These are phyloP conservation scores for Teratosphaeria nubilosa DNA, from an alignment of 2,329 filamentous ascomycete species.

Conservation along the genomic window DNA sequence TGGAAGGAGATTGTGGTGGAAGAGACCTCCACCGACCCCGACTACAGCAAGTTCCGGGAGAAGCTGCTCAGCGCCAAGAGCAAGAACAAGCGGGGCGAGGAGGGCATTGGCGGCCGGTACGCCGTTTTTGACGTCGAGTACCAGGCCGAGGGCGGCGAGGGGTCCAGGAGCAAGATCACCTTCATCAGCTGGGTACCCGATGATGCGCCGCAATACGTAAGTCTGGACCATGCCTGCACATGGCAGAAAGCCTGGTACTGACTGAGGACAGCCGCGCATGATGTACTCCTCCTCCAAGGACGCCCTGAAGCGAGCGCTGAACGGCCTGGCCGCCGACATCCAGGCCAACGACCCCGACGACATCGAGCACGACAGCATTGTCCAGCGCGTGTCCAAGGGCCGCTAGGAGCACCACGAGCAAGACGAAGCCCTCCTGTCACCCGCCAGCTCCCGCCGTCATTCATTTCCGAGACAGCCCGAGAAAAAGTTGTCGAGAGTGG, in stretches of 20 bases:
- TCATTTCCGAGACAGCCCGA: background rate
- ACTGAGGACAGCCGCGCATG: conserved; percentile 63
- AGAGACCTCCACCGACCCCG: conserved; percentile 54
- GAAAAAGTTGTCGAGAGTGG: background rate
- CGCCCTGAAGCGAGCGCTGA: conserved; percentile 68
- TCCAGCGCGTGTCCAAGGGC: conserved; percentile 44
- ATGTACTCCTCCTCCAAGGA: conserved; percentile 84
- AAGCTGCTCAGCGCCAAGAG: conserved; percentile 64
- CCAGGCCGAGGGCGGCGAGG: conserved; percentile 60
- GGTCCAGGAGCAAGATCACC: conserved; percentile 63
- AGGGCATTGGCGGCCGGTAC: conserved; percentile 60
- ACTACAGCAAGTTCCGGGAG: conserved; percentile 66
- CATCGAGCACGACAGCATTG: conserved; percentile 65
- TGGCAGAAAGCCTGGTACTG: background rate
- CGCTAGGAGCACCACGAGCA: conserved; percentile 28
- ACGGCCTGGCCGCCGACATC: conserved; percentile 63
- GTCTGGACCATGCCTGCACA: conserved; percentile 23
- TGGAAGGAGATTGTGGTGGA: conserved; percentile 75
- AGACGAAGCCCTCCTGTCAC: background rate
- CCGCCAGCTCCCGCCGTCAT: background rate
- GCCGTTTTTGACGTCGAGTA: conserved; percentile 82
- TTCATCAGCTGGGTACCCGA: conserved; percentile 75
- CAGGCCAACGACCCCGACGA: conserved; percentile 79
- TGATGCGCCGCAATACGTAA: conserved; percentile 67
- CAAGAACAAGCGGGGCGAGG: conserved; percentile 55